A percentile compares a stretch with the other conserved stretches of the same genome.
Evolutionary conservation across 352 stramenopile species (phyloP).

Genomic region (Phytophthora sp.): DNA sequence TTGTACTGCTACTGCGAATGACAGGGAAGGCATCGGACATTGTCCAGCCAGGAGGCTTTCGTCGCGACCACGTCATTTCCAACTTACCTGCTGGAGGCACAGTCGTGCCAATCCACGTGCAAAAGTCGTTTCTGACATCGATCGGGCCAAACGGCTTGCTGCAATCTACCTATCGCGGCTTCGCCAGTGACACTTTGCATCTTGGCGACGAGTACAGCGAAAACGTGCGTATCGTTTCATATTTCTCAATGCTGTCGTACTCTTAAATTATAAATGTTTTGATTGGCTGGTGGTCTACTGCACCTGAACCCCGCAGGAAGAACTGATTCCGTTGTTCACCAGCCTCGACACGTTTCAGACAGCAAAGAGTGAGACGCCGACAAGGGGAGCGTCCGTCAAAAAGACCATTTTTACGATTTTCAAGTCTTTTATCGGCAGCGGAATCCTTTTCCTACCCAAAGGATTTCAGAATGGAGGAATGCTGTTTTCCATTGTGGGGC

Average conservation of each 20-base stretch:
- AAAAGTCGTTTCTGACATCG: slow-evolving; percentile 49
- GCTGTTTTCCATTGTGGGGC: slow-evolving; percentile 57
- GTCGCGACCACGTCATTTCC: slow-evolving; percentile 53
- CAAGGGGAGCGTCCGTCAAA: slow-evolving; percentile 33
- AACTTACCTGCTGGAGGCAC: slow-evolving; percentile 21
- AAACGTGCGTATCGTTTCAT: slow-evolving; percentile 25
- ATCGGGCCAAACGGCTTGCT: slow-evolving; percentile 41
- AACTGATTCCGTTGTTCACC: slow-evolving; percentile 29
- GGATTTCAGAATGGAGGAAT: slow-evolving; percentile 72
- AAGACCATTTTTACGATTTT: slow-evolving; percentile 73
- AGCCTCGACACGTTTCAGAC: slow-evolving; percentile 11
- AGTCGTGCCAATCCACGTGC: slow-evolving; percentile 30
- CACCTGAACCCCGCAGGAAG: slow-evolving; percentile 13
- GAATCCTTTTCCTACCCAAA: slow-evolving; percentile 67
- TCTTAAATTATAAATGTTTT: slow-evolving; percentile 4
- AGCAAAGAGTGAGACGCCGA: slow-evolving; percentile 24
- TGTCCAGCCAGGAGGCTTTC: slow-evolving; percentile 50
- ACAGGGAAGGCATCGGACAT: slow-evolving; percentile 55
- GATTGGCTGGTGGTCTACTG: not conserved
- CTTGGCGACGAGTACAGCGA: slow-evolving; percentile 48
- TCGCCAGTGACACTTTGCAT: slow-evolving; percentile 46
- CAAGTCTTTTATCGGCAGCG: slow-evolving; percentile 72
- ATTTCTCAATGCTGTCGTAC: not conserved
- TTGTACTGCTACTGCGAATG: not conserved
- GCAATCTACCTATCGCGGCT: slow-evolving; percentile 49